Conservation (phyloP, 78 protist genomes). For the Chrysochromulina tobinii region DNA sequence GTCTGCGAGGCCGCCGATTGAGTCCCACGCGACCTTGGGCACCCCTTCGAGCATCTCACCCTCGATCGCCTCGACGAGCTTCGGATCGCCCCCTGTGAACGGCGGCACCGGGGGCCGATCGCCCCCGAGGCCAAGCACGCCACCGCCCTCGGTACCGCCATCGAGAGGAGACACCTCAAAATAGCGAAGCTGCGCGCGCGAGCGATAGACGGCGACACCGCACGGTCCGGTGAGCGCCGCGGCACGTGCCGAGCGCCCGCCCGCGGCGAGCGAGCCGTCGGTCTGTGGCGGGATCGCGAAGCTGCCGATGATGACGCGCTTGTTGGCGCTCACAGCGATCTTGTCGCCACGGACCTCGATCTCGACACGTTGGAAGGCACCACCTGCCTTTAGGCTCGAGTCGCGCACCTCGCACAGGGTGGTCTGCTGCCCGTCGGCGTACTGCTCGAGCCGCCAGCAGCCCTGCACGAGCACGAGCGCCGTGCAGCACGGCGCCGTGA, state of each 20-base stretch:
- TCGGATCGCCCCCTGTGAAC: not conserved
- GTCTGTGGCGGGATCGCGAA: not conserved
- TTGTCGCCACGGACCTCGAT: not conserved
- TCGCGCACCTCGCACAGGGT: not conserved
- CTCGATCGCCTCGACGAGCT: not conserved
- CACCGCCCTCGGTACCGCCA: not conserved
- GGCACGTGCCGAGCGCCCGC: not conserved
- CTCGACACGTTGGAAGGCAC: not conserved
- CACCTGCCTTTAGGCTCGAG: not conserved
- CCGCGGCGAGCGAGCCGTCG: not conserved
- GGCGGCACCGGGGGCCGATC: too few relatives aligned
- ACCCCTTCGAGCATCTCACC: not conserved
- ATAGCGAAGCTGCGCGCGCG: not conserved
- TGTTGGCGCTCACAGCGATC: not conserved
- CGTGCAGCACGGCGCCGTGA: too few relatives aligned
- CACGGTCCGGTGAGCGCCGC: not conserved
- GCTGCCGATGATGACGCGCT: not conserved
- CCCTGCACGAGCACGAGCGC: not conserved
- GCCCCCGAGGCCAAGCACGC: too few relatives aligned
- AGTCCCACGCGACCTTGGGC: slow-evolving; percentile 20
- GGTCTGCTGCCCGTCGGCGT: not conserved
- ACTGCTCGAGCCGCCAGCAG: not conserved
- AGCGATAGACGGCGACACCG: not conserved
- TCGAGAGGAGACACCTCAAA: not conserved
- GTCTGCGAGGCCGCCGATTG: slow-evolving; percentile 39